A percentile compares a stretch with the other conserved stretches of the same genome.
Conservation (phyloP, 257 asterid genomes). For the Jasminum sambac region DNA sequence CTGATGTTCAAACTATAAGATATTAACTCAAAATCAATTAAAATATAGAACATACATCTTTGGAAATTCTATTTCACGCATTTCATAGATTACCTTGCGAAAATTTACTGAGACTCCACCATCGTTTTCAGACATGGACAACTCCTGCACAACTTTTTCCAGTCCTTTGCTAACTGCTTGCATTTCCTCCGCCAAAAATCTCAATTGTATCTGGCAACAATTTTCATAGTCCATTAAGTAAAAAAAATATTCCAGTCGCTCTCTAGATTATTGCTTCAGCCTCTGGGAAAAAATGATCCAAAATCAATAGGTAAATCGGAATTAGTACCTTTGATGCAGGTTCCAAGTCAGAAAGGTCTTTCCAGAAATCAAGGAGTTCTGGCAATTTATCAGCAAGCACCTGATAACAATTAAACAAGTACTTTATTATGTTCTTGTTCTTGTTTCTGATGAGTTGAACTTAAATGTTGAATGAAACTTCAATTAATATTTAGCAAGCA, state of each 20-base stretch:
- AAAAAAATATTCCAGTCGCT: background rate
- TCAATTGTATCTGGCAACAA: conserved; percentile 69
- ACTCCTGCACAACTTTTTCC: conserved; percentile 83
- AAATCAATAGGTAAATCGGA: conserved; percentile 8
- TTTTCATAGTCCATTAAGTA: conserved; percentile 27
- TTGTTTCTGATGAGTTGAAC: conserved; percentile 1
- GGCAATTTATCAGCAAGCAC: conserved; percentile 86
- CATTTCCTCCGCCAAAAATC: conserved; percentile 93
- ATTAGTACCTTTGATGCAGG: conserved; percentile 65
- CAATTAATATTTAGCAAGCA: conserved; percentile 20
- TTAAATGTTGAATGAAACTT: conserved; percentile 5
- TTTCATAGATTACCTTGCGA: conserved; percentile 55
- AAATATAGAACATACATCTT: background rate
- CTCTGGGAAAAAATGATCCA: background rate
- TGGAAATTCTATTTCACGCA: background rate
- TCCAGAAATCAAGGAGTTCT: conserved; percentile 83
- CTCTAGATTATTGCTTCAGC: conserved; percentile 1
- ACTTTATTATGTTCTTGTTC: conserved; percentile 5
- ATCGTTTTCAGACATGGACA: conserved; percentile 81
- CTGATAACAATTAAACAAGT: conserved; percentile 36
- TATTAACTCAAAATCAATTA: background rate
- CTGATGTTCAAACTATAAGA: background rate
- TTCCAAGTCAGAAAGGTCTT: conserved; percentile 84
- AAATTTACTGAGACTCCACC: conserved; percentile 77
- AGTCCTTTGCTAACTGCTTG: conserved; percentile 94